phyloP scores from a whole-genome alignment of 305 asterid species.

The Lippia alba region DNA sequence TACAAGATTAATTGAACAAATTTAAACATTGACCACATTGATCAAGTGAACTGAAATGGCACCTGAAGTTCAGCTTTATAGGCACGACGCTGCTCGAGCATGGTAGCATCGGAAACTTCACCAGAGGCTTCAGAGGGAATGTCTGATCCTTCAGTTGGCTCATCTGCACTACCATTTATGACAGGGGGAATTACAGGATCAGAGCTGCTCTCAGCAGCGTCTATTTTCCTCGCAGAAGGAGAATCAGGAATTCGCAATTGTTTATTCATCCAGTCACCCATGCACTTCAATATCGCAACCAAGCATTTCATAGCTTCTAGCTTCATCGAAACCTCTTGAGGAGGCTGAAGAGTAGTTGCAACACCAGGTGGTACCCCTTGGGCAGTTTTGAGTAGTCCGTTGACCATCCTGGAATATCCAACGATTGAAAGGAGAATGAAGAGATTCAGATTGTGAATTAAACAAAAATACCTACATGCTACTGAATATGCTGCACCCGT shows the following conservation, averaged over 20 bases:
- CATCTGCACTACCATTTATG: slow-evolving; percentile 76
- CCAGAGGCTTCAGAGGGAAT: slow-evolving; percentile 85
- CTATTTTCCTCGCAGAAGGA: slow-evolving; percentile 70
- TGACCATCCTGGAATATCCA: slow-evolving; percentile 79
- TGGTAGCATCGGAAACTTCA: slow-evolving; percentile 90
- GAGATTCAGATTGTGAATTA: slow-evolving; percentile 23
- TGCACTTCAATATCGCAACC: slow-evolving; percentile 81
- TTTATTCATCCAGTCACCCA: slow-evolving; percentile 99
- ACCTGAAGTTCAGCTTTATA: slow-evolving; percentile 99
- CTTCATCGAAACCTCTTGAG: slow-evolving; percentile 87
- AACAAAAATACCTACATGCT: neutral
- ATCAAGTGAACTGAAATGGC: slow-evolving; percentile 36
- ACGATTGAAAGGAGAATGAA: slow-evolving; percentile 31
- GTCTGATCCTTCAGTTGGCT: slow-evolving; percentile 76
- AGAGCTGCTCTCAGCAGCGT: slow-evolving; percentile 60
- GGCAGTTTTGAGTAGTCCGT: slow-evolving; percentile 99
- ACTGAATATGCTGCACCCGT: slow-evolving; percentile 14
- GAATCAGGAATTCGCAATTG: slow-evolving; percentile 92
- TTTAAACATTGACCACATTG: slow-evolving; percentile 28
- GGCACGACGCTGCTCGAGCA: slow-evolving; percentile 97
- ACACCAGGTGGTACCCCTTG: slow-evolving; percentile 97
- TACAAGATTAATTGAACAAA: neutral
- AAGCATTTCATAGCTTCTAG: slow-evolving; percentile 96
- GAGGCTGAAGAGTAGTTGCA: slow-evolving; percentile 81
- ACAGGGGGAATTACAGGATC: slow-evolving; percentile 67